Evolutionary conservation across 306 rosid genomes (phyloP).

Genomic region (Chamaecrista fasciculata): DNA sequence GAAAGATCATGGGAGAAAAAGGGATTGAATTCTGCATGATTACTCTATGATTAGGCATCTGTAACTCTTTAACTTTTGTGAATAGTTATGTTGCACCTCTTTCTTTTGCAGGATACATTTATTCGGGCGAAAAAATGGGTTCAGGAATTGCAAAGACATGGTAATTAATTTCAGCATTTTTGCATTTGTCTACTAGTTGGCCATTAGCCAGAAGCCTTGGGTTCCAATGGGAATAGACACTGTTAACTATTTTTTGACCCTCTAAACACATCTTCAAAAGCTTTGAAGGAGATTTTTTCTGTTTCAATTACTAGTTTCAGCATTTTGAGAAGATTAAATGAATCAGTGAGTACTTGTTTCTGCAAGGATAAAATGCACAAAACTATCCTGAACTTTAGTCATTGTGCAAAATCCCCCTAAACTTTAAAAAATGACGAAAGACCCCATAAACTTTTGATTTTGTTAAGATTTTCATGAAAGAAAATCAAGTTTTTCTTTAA

Average conservation of each 20-base stretch:
- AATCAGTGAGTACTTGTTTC: neutral
- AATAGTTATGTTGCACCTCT: neutral
- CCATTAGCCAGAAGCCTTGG: slow-evolving; percentile 14
- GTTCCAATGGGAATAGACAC: no score
- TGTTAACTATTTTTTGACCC: no score
- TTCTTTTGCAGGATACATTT: slow-evolving; percentile 65
- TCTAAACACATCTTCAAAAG: no score
- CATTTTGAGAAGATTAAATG: neutral
- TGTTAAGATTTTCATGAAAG: no score
- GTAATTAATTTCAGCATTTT: slow-evolving; percentile 32
- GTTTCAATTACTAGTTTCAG: no score
- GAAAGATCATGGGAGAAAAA: neutral
- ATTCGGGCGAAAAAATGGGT: slow-evolving; percentile 91
- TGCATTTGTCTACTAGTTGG: neutral
- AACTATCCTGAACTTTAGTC: no score
- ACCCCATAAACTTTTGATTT: no score
- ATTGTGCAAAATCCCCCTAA: no score
- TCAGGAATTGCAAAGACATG: slow-evolving; percentile 75
- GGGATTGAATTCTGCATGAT: neutral
- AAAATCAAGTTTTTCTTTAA: no score
- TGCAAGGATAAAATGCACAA: no score
- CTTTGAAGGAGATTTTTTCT: no score
- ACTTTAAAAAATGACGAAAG: no score
- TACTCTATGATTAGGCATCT: neutral
- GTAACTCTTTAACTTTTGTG: neutral